Percentiles rank a stretch among this genome's conserved stretches.
These are phyloP conservation scores for Globisporangium takayamanum DNA, from an alignment of 352 stramenopile genomes.

Conservation along the genomic window DNA sequence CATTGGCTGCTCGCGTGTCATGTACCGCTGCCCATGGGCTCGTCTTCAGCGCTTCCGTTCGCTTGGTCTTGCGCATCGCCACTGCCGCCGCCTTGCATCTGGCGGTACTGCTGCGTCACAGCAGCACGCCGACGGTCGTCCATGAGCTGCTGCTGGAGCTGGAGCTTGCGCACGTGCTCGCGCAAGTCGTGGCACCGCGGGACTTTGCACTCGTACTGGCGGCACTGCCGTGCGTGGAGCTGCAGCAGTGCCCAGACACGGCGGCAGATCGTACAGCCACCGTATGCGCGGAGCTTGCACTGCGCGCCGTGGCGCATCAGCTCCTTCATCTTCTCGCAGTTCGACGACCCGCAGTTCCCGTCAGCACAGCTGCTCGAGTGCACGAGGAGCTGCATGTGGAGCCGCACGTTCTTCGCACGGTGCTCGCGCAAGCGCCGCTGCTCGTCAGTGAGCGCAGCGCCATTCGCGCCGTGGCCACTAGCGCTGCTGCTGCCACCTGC, in stretches of 20 bases:
- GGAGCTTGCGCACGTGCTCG: slow-evolving; percentile 93
- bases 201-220: slow-evolving; percentile 91
- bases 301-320: slow-evolving; percentile 93
- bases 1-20: slow-evolving; percentile 3
- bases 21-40: slow-evolving; percentile 15
- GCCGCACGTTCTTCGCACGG: slow-evolving; percentile 92
- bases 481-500: slow-evolving; percentile 9
- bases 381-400: slow-evolving; percentile 98
- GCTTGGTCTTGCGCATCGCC: slow-evolving; percentile 3
- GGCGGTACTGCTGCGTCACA: slow-evolving; percentile 83
- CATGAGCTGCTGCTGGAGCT: slow-evolving; percentile 97
- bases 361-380: slow-evolving; percentile 93
- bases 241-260: slow-evolving; percentile 96
- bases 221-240: slow-evolving; percentile 96
- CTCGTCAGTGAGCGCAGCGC: slow-evolving; percentile 43
- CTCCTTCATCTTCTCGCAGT: slow-evolving; percentile 99
- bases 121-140: slow-evolving; percentile 92
- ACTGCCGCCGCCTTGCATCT: slow-evolving; percentile 47
- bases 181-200: slow-evolving; percentile 95
- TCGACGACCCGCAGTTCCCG: slow-evolving; percentile 91
- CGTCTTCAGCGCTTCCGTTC: slow-evolving; percentile 22
- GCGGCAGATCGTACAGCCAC: slow-evolving; percentile 94
- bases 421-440: slow-evolving; percentile 70
- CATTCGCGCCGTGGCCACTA: slow-evolving; percentile 6
- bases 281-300: slow-evolving; percentile 90